Evolutionary conservation across 2,329 filamentous ascomycete genomes (phyloP), one percentile per base, ranked within the genome.

Genomic region (Hymenoscyphus salicellus): DNA sequence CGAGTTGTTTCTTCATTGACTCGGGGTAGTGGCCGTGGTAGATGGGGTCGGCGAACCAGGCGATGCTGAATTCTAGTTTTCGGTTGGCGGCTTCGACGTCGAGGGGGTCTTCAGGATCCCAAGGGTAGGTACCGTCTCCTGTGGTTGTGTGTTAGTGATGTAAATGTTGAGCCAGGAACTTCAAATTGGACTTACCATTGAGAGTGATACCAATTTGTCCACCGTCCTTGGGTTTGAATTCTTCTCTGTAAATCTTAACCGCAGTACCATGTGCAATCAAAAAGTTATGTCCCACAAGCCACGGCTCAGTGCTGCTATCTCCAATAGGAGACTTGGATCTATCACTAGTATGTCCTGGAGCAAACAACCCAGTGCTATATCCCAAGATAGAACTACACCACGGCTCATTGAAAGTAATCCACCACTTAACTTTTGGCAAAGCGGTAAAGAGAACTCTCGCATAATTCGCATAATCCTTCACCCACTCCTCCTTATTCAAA

Each of bases 351-450:
- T 86, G 88, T n/a, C 92, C 92, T 0, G 92, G 92, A 11, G 92
- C 92, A 75, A 93, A 93, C 67, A 86, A 80, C 32, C 92, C 92
- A 52, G 84, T 86, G 74, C 84, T 90, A 78, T 94, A 95, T 41
- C 92, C 92, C 52, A 95, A 83, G 66, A 95, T 88, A 61, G 89
- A 86, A 68, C 87, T 91, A 79, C 91, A 96, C 87, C 90, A 95
- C 3, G 92, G 92, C 80, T 96, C 92, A 76, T 95, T 95, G 80
- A 94, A 92, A 30, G 91, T 95, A 77, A 93, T 91, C 92, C 92
- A 96, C 78, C 91, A 84, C 81, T 92, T 92, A 73, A 93, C 91
- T 77, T 88, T 89, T 62, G 87, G 84, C 58, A 96, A 82, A 0
- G 87, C 85, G 75, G 89, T 83, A 80, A 93, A 96, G 72, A 92